phyloP scores from a whole-genome alignment of 2,329 filamentous ascomycete species.

The Ceratocystis alfenasii region DNA sequence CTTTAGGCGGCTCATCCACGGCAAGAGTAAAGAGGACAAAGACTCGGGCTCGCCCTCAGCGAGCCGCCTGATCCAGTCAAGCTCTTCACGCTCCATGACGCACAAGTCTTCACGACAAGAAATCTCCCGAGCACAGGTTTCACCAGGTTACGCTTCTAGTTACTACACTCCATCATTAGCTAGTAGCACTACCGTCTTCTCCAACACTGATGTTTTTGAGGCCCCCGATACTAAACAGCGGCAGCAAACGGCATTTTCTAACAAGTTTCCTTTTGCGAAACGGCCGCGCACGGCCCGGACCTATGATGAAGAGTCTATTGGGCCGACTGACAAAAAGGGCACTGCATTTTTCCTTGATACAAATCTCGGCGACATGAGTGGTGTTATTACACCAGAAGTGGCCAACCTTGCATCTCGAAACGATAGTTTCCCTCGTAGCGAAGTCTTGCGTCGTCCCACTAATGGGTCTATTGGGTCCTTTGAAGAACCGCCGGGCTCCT shows the following conservation, averaged over 20 bases:
- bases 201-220: slow-evolving; percentile 19
- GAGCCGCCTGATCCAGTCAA: slow-evolving; percentile 7
- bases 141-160: slow-evolving; percentile 23
- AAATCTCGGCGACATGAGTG: slow-evolving; percentile 81
- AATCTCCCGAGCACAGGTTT: slow-evolving; percentile 31
- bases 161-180: slow-evolving; percentile 14
- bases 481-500: slow-evolving; percentile 46
- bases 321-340: slow-evolving; percentile 48
- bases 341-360: slow-evolving; percentile 71
- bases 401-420: not conserved
- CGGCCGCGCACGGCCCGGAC: slow-evolving; percentile 38
- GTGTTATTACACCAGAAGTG: slow-evolving; percentile 28
- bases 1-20: slow-evolving; percentile 17
- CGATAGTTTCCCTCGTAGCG: slow-evolving; percentile 14
- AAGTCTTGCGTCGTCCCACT: slow-evolving; percentile 10
- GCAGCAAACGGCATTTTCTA: slow-evolving; percentile 38
- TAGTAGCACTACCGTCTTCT: slow-evolving; percentile 15
- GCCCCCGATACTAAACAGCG: slow-evolving; percentile 22
- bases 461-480: slow-evolving; percentile 17
- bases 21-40: slow-evolving; percentile 20
- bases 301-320: slow-evolving; percentile 47
- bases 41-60: slow-evolving; percentile 26
- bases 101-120: slow-evolving; percentile 37
- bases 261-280: slow-evolving; percentile 52
- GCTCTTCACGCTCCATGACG: slow-evolving; percentile 30